Evolutionary conservation across 345 rosid species (phyloP).

Genomic region (Eucalyptus victrix): DNA sequence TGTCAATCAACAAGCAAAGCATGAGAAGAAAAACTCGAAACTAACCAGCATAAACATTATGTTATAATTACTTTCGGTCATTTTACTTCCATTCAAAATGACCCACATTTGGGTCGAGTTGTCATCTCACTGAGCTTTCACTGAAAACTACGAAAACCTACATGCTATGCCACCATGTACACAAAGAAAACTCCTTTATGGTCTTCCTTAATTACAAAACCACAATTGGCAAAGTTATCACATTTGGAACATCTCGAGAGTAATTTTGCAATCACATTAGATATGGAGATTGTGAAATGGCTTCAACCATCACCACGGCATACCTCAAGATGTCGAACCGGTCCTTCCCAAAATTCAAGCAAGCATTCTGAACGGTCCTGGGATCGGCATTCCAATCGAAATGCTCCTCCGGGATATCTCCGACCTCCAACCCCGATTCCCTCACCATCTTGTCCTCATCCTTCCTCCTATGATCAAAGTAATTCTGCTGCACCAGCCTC

Average conservation of each 20-base stretch:
- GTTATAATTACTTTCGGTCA: not conserved
- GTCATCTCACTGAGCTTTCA: not conserved
- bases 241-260: not conserved
- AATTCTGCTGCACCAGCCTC: slow-evolving; percentile 75
- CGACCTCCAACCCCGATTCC: slow-evolving; percentile 40
- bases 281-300: not conserved
- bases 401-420: slow-evolving; percentile 18
- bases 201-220: not conserved
- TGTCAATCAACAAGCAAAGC: not conserved
- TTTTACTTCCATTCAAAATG: not conserved
- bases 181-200: not conserved
- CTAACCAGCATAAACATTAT: not conserved
- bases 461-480: slow-evolving; percentile 74
- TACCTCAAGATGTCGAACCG: slow-evolving; percentile 96
- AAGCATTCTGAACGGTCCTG: slow-evolving; percentile 72
- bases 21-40: not conserved
- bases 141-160: not conserved
- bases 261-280: not conserved
- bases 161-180: not conserved
- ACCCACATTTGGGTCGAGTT: not conserved
- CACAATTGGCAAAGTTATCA: not conserved
- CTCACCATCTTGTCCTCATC: slow-evolving; percentile 56
- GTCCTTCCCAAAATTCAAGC: slow-evolving; percentile 86
- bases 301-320: not conserved
- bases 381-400: slow-evolving; percentile 51